Conservation (phyloP, 2,329 filamentous ascomycete species). For the Penicillium sp. region DNA sequence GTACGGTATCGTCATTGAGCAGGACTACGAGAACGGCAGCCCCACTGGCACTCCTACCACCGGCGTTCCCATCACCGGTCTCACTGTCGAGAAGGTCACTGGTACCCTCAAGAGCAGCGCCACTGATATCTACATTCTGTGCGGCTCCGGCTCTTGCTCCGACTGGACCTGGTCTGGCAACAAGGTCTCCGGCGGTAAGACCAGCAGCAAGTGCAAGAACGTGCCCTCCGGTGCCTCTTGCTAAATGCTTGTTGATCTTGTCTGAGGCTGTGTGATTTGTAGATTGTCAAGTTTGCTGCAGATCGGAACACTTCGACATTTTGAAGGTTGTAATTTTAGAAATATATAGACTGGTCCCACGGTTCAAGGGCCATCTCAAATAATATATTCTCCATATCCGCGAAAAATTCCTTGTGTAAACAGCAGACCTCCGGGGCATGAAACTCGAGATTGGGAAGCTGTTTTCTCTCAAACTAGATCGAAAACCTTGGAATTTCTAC, state of each 20-base stretch:
- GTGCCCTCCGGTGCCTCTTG: conserved; percentile 42
- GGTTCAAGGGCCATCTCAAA: not conserved
- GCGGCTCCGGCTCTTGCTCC: conserved; percentile 54
- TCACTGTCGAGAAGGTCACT: conserved; percentile 40
- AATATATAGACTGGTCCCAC: not conserved
- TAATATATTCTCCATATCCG: not conserved
- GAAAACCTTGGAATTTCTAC: too few relatives aligned
- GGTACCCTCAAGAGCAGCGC: conserved; percentile 39
- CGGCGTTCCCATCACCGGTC: conserved; percentile 44
- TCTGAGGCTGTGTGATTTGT: not conserved
- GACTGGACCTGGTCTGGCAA: conserved; percentile 58
- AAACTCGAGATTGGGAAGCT: too few relatives aligned
- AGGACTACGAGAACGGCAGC: conserved; percentile 58
- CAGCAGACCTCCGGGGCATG: too few relatives aligned
- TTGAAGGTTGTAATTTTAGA: not conserved
- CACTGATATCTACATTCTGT: conserved; percentile 56
- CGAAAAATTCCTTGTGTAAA: too few relatives aligned
- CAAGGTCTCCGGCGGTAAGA: conserved; percentile 55
- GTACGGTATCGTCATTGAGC: conserved; percentile 61
- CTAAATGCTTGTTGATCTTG: conserved; percentile 15
- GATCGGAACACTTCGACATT: not conserved
- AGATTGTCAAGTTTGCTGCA: not conserved
- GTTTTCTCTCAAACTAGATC: too few relatives aligned
- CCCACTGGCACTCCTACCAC: conserved; percentile 41
- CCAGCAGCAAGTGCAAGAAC: conserved; percentile 44